These are phyloP conservation scores for Pleurotus eryngii DNA, from an alignment of 768 basidiomycete species.

Conservation along the genomic window DNA sequence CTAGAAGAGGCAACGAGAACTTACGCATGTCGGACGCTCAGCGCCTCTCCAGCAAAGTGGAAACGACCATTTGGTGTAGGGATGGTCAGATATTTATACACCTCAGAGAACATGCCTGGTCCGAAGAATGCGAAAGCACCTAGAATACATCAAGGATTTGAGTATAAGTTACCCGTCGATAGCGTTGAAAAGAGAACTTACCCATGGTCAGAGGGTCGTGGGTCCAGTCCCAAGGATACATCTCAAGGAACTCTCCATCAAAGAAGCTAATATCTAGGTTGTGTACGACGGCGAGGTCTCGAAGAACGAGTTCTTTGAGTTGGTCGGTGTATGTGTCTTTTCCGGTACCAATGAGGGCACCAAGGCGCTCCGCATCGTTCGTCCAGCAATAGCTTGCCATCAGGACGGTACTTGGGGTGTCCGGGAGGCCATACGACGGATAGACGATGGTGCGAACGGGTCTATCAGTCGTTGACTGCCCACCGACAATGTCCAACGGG, in stretches of 20 bases:
- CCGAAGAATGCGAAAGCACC: constrained; percentile 40
- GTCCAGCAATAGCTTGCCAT: constrained; percentile 42
- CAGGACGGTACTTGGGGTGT: constrained; percentile 21
- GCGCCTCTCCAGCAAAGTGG: constrained; percentile 34
- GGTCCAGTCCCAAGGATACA: constrained; percentile 31
- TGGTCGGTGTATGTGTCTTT: constrained; percentile 13
- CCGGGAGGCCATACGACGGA: constrained; percentile 34
- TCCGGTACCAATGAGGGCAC: constrained; percentile 25
- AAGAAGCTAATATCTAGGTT: constrained; percentile 17
- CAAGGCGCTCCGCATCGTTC: constrained; percentile 34
- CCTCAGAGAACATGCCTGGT: constrained; percentile 32
- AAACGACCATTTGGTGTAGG: constrained; percentile 26
- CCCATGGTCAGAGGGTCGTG: constrained; percentile 30
- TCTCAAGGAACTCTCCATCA: constrained; percentile 16
- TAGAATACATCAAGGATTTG: constrained; percentile 1
- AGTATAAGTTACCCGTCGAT: no score
- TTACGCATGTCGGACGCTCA: constrained; percentile 33
- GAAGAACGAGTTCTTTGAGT: constrained; percentile 26
- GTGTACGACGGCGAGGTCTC: constrained; percentile 29
- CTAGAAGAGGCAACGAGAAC: not conserved
- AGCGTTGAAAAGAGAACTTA: constrained; percentile 10
- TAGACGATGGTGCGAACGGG: constrained; percentile 39
- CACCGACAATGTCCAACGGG: constrained; percentile 31
- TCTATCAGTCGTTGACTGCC: constrained; percentile 38
- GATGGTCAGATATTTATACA: constrained; percentile 26